Base-by-base conservation (phyloP, 1,284 basidiomycete species). In the Apiotrichum veenhuisii region DNA sequence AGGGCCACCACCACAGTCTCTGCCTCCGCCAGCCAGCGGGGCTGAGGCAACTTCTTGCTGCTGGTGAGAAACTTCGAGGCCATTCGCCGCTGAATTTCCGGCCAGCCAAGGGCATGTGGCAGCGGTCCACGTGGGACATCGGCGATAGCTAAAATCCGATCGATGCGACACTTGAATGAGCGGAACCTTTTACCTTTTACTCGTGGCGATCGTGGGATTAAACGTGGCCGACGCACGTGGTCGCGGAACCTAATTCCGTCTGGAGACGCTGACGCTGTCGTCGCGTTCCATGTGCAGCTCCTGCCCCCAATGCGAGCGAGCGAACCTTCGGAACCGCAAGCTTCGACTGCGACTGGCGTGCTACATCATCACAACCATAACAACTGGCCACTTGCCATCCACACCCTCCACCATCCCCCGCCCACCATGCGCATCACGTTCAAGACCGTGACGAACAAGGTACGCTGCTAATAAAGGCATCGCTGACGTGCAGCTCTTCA, bases 401-500 rank as follows among this genome's bases (percentile, higher is more conserved):
- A 30, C 45, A 34, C 33, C 23, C 40, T 42, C 23, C 45, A 34
- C 49, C 38, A 25, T 41, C 47, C 36, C 47, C 50, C 41, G 23
- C n/a, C 52, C 77, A 84, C 73, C 72, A 91, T 93, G 88, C 90
- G 91, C 82, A 82, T 96, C 75, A 95, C 91, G 23, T 82, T 97
- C 73, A 97, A 96, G 80, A 96, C 91, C 5, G 83, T 93, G 25
- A 87, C 92, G 78, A 91, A 94, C 77, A 94, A 92, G 80, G 71
- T 91, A 86, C 73, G 88, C 85, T 12, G 30, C 30, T 12, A 30
- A 14, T n/a, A n/a, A n/a, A n/a, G n/a, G n/a, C n/a, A n/a, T n/a
- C n/a, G n/a, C n/a, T n/a, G n/a, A n/a, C n/a, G 30, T 5, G 25
- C 68, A 93, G 89, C 80, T 76, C 54, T 80, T 81, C 75, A 71